Percentiles rank a stretch among this genome's conserved stretches.
phyloP scores from a whole-genome alignment of 129 eudicot species.

The Flaveria robusta region DNA sequence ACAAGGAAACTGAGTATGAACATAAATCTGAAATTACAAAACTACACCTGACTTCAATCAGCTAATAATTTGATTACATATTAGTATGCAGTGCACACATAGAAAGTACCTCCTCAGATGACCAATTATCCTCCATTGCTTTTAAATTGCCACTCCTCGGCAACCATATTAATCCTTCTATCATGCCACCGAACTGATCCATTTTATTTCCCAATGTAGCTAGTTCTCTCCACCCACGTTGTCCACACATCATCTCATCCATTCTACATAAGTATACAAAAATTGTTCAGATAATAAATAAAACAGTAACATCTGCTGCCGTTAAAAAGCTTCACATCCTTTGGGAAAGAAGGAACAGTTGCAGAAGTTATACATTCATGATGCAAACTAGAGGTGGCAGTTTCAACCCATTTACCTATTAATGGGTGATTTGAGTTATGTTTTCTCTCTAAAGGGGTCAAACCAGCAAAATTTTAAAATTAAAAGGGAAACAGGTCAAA shows the following conservation, averaged over 20 bases:
- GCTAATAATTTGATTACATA: not conserved
- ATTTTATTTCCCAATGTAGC: conserved; percentile 55
- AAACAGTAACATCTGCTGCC: conserved; percentile 7
- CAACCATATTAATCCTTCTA: conserved; percentile 57
- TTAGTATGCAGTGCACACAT: not conserved
- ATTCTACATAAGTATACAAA: conserved; percentile 50
- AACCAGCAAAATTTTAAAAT: not conserved
- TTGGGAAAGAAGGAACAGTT: not conserved
- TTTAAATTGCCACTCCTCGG: conserved; percentile 42
- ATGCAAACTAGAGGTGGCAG: not conserved
- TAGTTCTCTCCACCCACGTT: conserved; percentile 71
- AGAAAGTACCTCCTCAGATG: conserved; percentile 58
- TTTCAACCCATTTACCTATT: not conserved
- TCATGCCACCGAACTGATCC: conserved; percentile 52
- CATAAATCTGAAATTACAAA: not conserved
- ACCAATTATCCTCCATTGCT: conserved; percentile 52
- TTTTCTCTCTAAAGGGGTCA: not conserved
- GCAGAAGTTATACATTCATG: not conserved
- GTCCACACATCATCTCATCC: conserved; percentile 92
- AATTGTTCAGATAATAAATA: conserved; percentile 23
- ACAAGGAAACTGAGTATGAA: conserved; percentile 5
- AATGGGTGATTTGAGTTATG: not conserved
- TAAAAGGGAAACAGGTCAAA: not conserved
- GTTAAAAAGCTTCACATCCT: not conserved
- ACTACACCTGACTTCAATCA: not conserved